Percentiles rank a stretch among this genome's conserved stretches.
phyloP scores from a whole-genome alignment of 2,329 filamentous ascomycete species.

The Falciphora oryzae region DNA sequence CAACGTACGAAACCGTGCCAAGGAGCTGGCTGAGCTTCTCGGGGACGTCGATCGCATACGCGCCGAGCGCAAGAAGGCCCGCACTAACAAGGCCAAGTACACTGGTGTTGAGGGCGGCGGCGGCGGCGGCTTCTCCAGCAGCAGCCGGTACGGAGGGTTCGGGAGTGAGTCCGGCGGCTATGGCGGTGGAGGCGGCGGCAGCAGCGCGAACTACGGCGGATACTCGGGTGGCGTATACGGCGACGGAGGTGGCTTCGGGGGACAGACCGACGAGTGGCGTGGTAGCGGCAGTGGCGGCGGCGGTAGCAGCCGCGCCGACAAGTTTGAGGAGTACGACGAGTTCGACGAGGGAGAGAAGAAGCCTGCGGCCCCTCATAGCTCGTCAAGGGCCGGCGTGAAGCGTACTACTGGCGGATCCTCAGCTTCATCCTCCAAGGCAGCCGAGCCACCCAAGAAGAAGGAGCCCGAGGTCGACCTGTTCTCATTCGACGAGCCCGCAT shows the following conservation, averaged over 20 bases:
- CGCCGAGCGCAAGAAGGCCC: slow-evolving; percentile 80
- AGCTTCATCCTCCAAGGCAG: slow-evolving; percentile 50
- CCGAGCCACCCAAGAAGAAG: slow-evolving; percentile 71
- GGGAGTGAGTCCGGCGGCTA: slow-evolving; percentile 78
- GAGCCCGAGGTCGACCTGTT: slow-evolving; percentile 90
- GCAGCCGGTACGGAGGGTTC: slow-evolving; percentile 76
- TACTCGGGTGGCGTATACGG: slow-evolving; percentile 76
- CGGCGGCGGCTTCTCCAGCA: slow-evolving; percentile 45
- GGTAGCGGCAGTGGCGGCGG: slow-evolving; percentile 44
- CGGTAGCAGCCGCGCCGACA: slow-evolving; percentile 60
- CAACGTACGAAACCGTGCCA: slow-evolving; percentile 94
- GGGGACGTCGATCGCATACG: slow-evolving; percentile 86
- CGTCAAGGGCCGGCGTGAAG: slow-evolving; percentile 40
- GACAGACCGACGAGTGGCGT: slow-evolving; percentile 66
- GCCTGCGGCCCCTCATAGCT: slow-evolving; percentile 41
- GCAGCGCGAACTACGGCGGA: slow-evolving; percentile 46
- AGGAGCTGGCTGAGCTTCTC: slow-evolving; percentile 91
- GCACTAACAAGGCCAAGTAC: slow-evolving; percentile 88
- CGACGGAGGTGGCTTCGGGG: slow-evolving; percentile 92
- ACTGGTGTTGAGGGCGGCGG: slow-evolving; percentile 86
- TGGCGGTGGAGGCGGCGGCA: slow-evolving; percentile 37
- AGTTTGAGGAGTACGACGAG: slow-evolving; percentile 97
- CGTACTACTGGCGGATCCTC: slow-evolving; percentile 35
- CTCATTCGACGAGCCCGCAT: slow-evolving; percentile 72
- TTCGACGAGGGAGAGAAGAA: slow-evolving; percentile 68